A percentile compares a stretch with the other conserved stretches of the same genome.
phyloP scores from a whole-genome alignment of 345 rosid genomes.

The Odontarrhena argentea region DNA sequence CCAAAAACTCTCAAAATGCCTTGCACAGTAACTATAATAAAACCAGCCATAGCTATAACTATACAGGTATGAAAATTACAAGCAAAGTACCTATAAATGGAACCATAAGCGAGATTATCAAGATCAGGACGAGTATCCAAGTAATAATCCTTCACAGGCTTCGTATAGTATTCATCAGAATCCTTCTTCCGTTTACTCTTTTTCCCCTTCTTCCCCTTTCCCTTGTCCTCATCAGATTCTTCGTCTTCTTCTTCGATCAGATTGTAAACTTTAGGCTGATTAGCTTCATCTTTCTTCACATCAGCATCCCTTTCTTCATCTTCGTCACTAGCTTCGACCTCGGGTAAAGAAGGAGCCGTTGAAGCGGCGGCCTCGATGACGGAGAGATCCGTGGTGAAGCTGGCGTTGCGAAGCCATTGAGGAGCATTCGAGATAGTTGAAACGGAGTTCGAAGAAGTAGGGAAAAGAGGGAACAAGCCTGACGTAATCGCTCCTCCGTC shows the following conservation, averaged over 20 bases:
- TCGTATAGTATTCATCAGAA: constrained; percentile 50
- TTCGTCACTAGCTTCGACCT: constrained; percentile 35
- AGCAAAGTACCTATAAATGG: constrained; percentile 65
- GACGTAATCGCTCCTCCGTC: constrained; percentile 30
- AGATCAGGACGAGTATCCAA: constrained; percentile 85
- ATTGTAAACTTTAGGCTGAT: constrained; percentile 44
- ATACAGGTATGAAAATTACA: not conserved
- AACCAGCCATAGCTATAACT: not conserved
- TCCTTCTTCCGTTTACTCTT: constrained; percentile 50
- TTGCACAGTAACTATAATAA: not conserved
- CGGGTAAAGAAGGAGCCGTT: constrained; percentile 32
- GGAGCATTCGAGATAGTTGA: constrained; percentile 33
- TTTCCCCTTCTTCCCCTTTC: constrained; percentile 45
- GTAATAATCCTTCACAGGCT: constrained; percentile 76
- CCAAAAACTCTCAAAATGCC: not conserved
- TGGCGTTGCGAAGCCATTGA: constrained; percentile 83
- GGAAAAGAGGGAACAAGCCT: constrained; percentile 52
- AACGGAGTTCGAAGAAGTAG: constrained; percentile 34
- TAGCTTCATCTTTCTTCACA: constrained; percentile 11
- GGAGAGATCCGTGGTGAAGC: constrained; percentile 77
- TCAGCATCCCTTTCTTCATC: constrained; percentile 44
- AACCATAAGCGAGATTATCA: constrained; percentile 82
- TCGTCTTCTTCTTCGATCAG: constrained; percentile 46
- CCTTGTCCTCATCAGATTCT: constrained; percentile 40
- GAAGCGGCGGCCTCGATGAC: constrained; percentile 55